Evolutionary conservation across 129 eudicot species (phyloP).

Genomic region (Pittosporum tobira): DNA sequence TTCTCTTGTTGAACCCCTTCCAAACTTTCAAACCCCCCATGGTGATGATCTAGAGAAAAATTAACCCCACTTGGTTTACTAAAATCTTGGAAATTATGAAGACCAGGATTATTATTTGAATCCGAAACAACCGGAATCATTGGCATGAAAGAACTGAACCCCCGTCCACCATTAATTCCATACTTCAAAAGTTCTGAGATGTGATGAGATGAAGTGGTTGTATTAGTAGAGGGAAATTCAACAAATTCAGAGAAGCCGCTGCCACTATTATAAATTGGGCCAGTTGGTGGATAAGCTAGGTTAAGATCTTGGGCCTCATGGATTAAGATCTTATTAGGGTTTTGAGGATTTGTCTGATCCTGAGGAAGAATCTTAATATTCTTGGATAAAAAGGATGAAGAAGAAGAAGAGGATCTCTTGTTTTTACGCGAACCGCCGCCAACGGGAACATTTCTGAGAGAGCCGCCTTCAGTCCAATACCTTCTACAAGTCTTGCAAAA

Average conservation of each 20-base stretch:
- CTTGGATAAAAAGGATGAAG: constrained; percentile 14
- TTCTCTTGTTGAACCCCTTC: constrained; percentile 33
- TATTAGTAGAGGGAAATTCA: constrained; percentile 23
- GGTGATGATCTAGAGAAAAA: constrained; percentile 30
- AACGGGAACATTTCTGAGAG: constrained; percentile 65
- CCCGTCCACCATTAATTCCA: constrained; percentile 27
- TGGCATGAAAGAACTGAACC: constrained; percentile 14
- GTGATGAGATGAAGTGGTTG: constrained; percentile 15
- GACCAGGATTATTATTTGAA: constrained; percentile 9
- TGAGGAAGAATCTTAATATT: constrained; percentile 10
- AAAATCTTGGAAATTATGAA: constrained; percentile 7
- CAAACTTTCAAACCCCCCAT: constrained; percentile 15
- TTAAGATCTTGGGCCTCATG: constrained; percentile 68
- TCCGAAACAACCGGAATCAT: constrained; percentile 14
- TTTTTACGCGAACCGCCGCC: constrained; percentile 75
- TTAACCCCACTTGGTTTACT: constrained; percentile 19
- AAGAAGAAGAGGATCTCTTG: constrained; percentile 46
- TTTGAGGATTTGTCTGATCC: constrained; percentile 32
- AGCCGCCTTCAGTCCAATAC: constrained; percentile 83
- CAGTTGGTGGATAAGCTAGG: constrained; percentile 36
- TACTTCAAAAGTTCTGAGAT: constrained; percentile 25
- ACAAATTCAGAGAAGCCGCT: constrained; percentile 27
- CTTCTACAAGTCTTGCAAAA: constrained; percentile 85
- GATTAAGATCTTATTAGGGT: constrained; percentile 53
- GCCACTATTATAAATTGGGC: not conserved